Percentiles rank a stretch among this genome's conserved stretches.
Evolutionary conservation across 441 rosid species (phyloP).

Genomic region (Cnidoscolus chayamansa): DNA sequence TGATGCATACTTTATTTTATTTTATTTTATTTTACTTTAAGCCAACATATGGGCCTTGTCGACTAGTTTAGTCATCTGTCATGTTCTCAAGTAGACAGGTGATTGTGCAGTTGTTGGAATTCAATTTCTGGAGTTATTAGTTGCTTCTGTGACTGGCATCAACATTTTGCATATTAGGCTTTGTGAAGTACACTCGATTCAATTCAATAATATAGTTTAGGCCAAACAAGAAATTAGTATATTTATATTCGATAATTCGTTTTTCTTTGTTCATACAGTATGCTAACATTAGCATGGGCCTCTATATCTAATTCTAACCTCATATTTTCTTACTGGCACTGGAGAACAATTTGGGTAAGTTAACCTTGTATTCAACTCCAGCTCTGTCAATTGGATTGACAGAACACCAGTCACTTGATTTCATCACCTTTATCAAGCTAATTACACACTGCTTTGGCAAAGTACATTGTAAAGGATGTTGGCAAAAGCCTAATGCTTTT

Average conservation of each 20-base stretch:
- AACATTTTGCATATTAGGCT: neutral
- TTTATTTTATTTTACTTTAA: too few relatives aligned
- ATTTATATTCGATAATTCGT: neutral
- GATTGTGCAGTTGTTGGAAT: neutral
- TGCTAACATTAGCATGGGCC: neutral
- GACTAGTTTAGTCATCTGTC: neutral
- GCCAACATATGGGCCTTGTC: neutral
- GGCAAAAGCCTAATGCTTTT: neutral
- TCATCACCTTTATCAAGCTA: neutral
- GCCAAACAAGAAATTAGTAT: neutral
- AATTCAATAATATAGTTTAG: neutral
- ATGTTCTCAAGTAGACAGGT: neutral
- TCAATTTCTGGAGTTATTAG: neutral
- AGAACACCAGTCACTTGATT: neutral
- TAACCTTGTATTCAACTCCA: neutral
- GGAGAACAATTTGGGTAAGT: neutral
- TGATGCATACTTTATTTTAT: neutral
- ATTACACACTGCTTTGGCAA: neutral
- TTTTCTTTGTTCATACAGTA: neutral
- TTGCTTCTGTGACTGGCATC: neutral
- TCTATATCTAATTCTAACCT: neutral
- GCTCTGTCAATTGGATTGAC: neutral
- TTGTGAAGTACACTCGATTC: neutral
- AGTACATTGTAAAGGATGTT: too few relatives aligned
- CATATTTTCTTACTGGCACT: neutral